These are phyloP conservation scores for Xylariaceae sp. DNA, from an alignment of 2,329 filamentous ascomycete genomes.

Conservation along the genomic window DNA sequence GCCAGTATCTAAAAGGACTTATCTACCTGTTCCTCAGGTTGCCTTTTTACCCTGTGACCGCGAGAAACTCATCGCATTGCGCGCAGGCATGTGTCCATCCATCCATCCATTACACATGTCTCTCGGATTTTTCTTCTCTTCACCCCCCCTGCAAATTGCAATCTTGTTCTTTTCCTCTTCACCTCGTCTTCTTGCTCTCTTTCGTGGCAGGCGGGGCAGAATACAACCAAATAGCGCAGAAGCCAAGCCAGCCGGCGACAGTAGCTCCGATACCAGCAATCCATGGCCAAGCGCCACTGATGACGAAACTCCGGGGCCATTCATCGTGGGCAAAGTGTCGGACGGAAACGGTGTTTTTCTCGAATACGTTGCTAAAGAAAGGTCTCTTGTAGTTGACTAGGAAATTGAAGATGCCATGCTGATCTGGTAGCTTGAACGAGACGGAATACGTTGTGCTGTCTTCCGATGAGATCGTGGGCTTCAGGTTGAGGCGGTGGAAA, in stretches of 20 bases:
- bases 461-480: conserved; percentile 53
- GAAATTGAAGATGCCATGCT: conserved; percentile 99
- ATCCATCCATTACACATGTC: no score
- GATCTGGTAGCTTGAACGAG: conserved; percentile 83
- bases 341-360: conserved; percentile 93
- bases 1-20: no score
- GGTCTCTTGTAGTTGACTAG: conserved; percentile 95
- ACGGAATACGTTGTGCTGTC: conserved; percentile 72
- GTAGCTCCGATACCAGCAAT: conserved; percentile 84
- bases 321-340: conserved; percentile 97
- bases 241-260: conserved; percentile 77
- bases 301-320: conserved; percentile 86
- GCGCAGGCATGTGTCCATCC: no score
- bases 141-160: no score
- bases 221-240: conserved; percentile 86
- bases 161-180: no score
- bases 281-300: conserved; percentile 92
- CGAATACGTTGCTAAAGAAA: conserved; percentile 83
- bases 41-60: no score
- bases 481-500: conserved; percentile 83
- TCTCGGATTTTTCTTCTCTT: no score
- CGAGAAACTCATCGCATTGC: no score
- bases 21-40: no score
- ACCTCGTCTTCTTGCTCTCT: conserved; percentile 32
- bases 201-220: conserved; percentile 43